These are phyloP conservation scores for Leptodermis oblonga DNA, from an alignment of 257 asterid genomes.

Conservation along the genomic window DNA sequence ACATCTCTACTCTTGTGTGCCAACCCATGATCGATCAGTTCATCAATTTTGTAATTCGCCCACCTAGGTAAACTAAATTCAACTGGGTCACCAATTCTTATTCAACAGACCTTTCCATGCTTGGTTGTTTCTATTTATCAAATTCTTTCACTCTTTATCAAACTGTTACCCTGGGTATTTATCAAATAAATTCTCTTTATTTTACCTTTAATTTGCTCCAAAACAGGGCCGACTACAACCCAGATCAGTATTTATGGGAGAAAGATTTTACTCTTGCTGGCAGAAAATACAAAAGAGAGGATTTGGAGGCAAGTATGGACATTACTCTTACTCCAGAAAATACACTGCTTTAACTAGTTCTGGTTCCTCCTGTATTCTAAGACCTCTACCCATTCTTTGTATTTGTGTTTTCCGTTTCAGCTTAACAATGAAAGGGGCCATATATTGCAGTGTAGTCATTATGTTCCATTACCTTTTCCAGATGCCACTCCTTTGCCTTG, in stretches of 20 bases:
- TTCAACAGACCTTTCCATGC: too few relatives aligned
- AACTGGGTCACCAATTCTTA: neutral
- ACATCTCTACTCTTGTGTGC: too few relatives aligned
- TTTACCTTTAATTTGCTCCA: slow-evolving; percentile 12
- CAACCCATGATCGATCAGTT: slow-evolving; percentile 86
- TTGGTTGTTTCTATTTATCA: neutral
- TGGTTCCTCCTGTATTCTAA: neutral
- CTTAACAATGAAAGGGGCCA: slow-evolving; percentile 88
- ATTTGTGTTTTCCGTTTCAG: slow-evolving; percentile 44
- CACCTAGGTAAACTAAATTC: slow-evolving; percentile 61
- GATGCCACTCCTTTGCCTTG: slow-evolving; percentile 88
- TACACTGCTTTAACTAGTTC: slow-evolving; percentile 4
- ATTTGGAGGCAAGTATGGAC: slow-evolving; percentile 99
- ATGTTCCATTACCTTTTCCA: slow-evolving; percentile 63
- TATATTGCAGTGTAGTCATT: slow-evolving; percentile 87
- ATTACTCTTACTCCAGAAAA: slow-evolving; percentile 39
- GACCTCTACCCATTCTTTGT: neutral
- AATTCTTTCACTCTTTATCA: slow-evolving; percentile 1
- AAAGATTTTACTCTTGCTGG: slow-evolving; percentile 80
- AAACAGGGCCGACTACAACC: slow-evolving; percentile 92
- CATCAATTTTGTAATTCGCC: slow-evolving; percentile 93
- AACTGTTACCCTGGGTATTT: neutral
- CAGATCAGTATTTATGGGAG: slow-evolving; percentile 88
- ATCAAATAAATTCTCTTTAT: slow-evolving; percentile 3
- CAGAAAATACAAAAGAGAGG: slow-evolving; percentile 75